phyloP scores from a whole-genome alignment of 352 stramenopile genomes.

The Globisporangium megalacanthum region DNA sequence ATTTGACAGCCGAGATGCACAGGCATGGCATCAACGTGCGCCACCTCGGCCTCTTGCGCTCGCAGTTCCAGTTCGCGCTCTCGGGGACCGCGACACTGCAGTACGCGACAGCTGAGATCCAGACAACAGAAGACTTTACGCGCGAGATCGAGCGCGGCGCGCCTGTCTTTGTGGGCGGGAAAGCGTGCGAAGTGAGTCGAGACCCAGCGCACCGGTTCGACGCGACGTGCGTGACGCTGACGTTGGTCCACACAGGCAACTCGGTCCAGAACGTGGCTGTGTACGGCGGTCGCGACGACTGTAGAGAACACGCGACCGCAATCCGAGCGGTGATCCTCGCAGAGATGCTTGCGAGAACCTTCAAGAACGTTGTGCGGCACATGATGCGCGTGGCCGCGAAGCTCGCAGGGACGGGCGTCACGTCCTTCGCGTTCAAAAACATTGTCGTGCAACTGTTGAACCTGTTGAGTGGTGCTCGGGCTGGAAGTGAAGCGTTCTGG shows the following conservation, averaged over 20 bases:
- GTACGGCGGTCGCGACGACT: conserved; percentile 59
- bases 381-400: conserved; percentile 47
- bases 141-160: conserved; percentile 73
- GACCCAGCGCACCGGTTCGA: conserved; percentile 44
- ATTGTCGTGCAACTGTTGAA: conserved; percentile 61
- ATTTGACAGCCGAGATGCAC: conserved; percentile 82
- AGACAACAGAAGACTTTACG: conserved; percentile 78
- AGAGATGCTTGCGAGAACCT: conserved; percentile 84
- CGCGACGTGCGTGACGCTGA: conserved; percentile 56
- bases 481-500: conserved; percentile 68
- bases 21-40: conserved; percentile 87
- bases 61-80: conserved; percentile 73
- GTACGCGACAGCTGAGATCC: conserved; percentile 75
- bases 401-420: conserved; percentile 31
- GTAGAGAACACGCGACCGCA: conserved; percentile 35
- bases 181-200: conserved; percentile 39
- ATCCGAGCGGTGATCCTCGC: conserved; percentile 67
- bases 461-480: conserved; percentile 50
- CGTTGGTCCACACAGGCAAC: conserved; percentile 41
- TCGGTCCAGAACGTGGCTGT: conserved; percentile 72
- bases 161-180: conserved; percentile 49
- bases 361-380: conserved; percentile 85
- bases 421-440: conserved; percentile 34
- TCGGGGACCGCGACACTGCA: conserved; percentile 72
- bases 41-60: conserved; percentile 79